A percentile compares a stretch with the other conserved stretches of the same genome.
These are phyloP conservation scores for Austroboletus niveus DNA, from an alignment of 1,284 basidiomycete species.

Conservation along the genomic window DNA sequence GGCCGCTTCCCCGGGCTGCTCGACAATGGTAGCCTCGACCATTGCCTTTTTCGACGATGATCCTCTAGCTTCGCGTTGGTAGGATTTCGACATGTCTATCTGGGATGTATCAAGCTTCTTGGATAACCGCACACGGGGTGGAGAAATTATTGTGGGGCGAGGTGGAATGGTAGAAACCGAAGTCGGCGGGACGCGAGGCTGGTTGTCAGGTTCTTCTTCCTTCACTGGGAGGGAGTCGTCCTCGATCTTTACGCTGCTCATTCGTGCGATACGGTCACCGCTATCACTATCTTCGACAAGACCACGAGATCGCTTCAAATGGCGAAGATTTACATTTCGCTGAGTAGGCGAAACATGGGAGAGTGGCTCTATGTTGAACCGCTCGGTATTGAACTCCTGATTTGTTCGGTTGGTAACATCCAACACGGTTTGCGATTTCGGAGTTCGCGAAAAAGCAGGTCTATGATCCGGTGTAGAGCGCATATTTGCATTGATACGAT, in stretches of 20 bases:
- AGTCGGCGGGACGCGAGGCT: not conserved
- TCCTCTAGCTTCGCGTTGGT: slow-evolving; percentile 1
- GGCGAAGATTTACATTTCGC: slow-evolving; percentile 30
- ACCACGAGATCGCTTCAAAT: slow-evolving; percentile 26
- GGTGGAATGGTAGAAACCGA: not conserved
- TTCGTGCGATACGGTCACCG: slow-evolving; percentile 32
- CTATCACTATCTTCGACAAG: slow-evolving; percentile 25
- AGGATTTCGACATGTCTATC: slow-evolving; percentile 3
- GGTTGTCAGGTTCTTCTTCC: slow-evolving; percentile 16
- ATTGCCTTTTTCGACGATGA: not conserved
- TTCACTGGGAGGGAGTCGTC: slow-evolving; percentile 9
- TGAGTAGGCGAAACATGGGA: slow-evolving; percentile 27
- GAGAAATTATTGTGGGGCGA: slow-evolving; percentile 20
- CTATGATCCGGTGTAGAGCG: slow-evolving; percentile 9
- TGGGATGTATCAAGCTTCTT: slow-evolving; percentile 11
- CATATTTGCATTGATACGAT: slow-evolving; percentile 2
- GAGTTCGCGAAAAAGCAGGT: slow-evolving; percentile 15
- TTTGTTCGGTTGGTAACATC: slow-evolving; percentile 5
- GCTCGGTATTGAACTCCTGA: slow-evolving; percentile 14
- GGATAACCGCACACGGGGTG: slow-evolving; percentile 23
- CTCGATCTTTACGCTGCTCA: slow-evolving; percentile 22
- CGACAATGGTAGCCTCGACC: not conserved
- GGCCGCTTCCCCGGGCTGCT: not conserved
- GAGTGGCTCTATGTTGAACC: slow-evolving; percentile 16
- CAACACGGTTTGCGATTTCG: slow-evolving; percentile 26